These are phyloP conservation scores for Comarum palustre DNA, from an alignment of 306 rosid genomes.

Conservation along the genomic window DNA sequence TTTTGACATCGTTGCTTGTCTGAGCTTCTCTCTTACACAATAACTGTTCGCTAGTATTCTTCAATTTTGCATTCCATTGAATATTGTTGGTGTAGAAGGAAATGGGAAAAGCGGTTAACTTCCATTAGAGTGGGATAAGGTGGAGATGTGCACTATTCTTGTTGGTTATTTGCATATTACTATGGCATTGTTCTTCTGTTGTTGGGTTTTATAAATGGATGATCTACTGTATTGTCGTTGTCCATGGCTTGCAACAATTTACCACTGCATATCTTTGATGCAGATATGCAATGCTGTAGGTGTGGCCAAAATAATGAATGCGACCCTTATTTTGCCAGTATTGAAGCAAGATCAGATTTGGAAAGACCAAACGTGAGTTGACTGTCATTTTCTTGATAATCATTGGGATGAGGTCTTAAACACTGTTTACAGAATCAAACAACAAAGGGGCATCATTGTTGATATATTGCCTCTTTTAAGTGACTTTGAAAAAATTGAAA, in stretches of 20 bases:
- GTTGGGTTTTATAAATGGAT: not conserved
- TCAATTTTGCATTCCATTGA: not conserved
- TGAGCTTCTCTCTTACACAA: not conserved
- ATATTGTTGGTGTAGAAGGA: not conserved
- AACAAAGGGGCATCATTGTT: not conserved
- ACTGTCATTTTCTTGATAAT: not conserved
- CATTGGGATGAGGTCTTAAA: not conserved
- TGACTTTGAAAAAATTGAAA: not conserved
- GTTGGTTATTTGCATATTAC: not conserved
- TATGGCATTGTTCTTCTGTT: not conserved
- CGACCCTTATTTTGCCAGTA: slow-evolving; percentile 93
- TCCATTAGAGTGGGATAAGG: not conserved
- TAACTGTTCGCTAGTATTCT: not conserved
- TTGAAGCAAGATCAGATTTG: slow-evolving; percentile 98
- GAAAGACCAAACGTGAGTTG: slow-evolving; percentile 96
- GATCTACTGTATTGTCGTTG: not conserved
- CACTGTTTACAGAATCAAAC: not conserved
- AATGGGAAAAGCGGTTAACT: not conserved
- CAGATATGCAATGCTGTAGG: slow-evolving; percentile 99
- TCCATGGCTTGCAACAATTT: not conserved
- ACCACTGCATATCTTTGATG: slow-evolving; percentile 18
- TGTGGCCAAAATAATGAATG: slow-evolving; percentile 95
- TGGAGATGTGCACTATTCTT: not conserved
- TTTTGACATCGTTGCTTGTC: not conserved
- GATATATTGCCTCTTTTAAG: not conserved